Percentiles rank a stretch among this genome's conserved stretches.
These are phyloP conservation scores for Plasmodium vinckei DNA, from an alignment of 169 alveolate species.

Conservation along the genomic window DNA sequence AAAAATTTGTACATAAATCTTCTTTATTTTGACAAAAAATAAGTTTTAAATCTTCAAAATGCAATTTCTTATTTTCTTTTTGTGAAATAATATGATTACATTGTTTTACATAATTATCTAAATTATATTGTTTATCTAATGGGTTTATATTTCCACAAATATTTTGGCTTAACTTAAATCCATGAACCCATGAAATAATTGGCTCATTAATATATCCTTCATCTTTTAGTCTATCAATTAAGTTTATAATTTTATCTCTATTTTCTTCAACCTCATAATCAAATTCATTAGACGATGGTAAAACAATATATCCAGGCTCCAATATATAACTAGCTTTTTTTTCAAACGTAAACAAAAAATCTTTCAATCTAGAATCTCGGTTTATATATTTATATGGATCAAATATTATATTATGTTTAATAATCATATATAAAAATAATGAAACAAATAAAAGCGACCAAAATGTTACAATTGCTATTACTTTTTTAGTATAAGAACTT, in stretches of 20 bases:
- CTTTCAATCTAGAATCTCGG: slow-evolving; percentile 2
- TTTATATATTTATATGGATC: slow-evolving; percentile 26
- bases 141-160: slow-evolving; percentile 23
- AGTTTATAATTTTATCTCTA: slow-evolving; percentile 16
- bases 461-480: slow-evolving; percentile 2
- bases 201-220: slow-evolving; percentile 55
- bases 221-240: slow-evolving; percentile 29
- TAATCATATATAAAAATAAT: slow-evolving; percentile 17
- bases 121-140: slow-evolving; percentile 10
- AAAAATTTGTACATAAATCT: slow-evolving; percentile 19
- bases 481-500: background rate
- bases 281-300: slow-evolving; percentile 27
- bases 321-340: slow-evolving; percentile 46
- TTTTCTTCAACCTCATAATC: slow-evolving; percentile 53
- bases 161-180: slow-evolving; percentile 32
- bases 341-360: slow-evolving; percentile 30
- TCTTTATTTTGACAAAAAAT: slow-evolving; percentile 5
- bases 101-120: slow-evolving; percentile 1
- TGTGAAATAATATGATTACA: slow-evolving; percentile 21
- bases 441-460: slow-evolving; percentile 7
- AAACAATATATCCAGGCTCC: slow-evolving; percentile 57
- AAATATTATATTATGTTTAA: slow-evolving; percentile 4
- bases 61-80: background rate
- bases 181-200: slow-evolving; percentile 53
- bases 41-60: slow-evolving; percentile 35